Evolutionary conservation across 306 rosid genomes (phyloP).

Genomic region (Corylus heterophylla): DNA sequence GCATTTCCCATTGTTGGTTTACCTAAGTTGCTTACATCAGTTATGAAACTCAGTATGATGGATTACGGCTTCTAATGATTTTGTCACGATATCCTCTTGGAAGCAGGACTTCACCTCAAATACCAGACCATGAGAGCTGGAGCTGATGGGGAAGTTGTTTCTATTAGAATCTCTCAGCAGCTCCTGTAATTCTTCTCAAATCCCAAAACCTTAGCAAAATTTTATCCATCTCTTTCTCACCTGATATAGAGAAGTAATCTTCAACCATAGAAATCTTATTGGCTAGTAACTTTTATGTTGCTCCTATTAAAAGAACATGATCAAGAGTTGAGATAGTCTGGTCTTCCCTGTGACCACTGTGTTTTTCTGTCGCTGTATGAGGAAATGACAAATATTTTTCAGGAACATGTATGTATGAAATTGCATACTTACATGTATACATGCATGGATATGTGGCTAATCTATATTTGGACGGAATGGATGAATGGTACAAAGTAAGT

Average conservation of each 20-base stretch:
- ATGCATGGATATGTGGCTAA: neutral
- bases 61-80: slow-evolving; percentile 10
- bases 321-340: neutral
- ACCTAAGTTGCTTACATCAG: neutral
- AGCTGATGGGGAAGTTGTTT: slow-evolving; percentile 70
- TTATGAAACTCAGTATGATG: slow-evolving; percentile 11
- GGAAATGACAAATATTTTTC: neutral
- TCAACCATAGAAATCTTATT: neutral
- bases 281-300: neutral
- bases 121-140: slow-evolving; percentile 93
- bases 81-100: slow-evolving; percentile 14
- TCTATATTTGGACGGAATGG: neutral
- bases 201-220: neutral
- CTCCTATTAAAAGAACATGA: neutral
- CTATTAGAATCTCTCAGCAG: slow-evolving; percentile 93
- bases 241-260: neutral
- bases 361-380: neutral
- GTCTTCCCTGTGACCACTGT: neutral
- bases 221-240: neutral
- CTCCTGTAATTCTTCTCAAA: slow-evolving; percentile 57
- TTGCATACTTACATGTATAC: neutral
- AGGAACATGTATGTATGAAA: neutral
- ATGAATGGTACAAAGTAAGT: neutral
- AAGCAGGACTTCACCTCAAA: slow-evolving; percentile 82
- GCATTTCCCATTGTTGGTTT: slow-evolving; percentile 1